Percentiles rank a stretch among this genome's conserved stretches.
Evolutionary conservation across 768 basidiomycete genomes (phyloP).

Genomic region (Floccularia luteovirens): DNA sequence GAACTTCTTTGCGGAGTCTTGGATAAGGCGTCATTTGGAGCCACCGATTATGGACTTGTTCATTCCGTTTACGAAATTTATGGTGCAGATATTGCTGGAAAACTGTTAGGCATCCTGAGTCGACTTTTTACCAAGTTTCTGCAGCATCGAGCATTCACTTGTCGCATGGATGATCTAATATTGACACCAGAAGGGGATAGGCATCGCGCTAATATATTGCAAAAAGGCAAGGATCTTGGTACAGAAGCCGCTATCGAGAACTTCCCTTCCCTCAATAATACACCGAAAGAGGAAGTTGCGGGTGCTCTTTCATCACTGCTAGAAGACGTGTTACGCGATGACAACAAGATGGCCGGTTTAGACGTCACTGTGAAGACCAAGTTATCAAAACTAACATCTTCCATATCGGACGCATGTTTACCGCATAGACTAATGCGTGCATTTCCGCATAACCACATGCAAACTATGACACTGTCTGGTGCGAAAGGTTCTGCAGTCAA

Average conservation of each 20-base stretch:
- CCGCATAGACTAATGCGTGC: constrained; percentile 83
- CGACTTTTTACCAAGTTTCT: constrained; percentile 95
- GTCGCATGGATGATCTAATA: constrained; percentile 96
- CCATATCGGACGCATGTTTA: constrained; percentile 83
- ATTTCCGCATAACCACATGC: constrained; percentile 99
- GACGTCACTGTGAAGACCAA: constrained; percentile 89
- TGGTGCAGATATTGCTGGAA: constrained; percentile 82
- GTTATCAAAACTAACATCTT: constrained; percentile 79
- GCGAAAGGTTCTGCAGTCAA: constrained; percentile 98
- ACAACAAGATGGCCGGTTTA: constrained; percentile 94
- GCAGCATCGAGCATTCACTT: constrained; percentile 95
- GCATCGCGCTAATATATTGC: constrained; percentile 59
- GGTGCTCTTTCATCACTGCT: constrained; percentile 58
- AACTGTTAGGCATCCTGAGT: constrained; percentile 87
- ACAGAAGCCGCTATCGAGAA: constrained; percentile 87
- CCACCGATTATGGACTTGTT: constrained; percentile 91
- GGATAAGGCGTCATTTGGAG: constrained; percentile 97
- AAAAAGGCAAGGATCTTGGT: constrained; percentile 63
- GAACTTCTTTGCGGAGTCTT: constrained; percentile 90
- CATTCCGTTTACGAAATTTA: constrained; percentile 97
- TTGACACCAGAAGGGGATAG: constrained; percentile 78
- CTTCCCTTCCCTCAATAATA: constrained; percentile 64
- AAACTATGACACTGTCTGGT: constrained; percentile 95
- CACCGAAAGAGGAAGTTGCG: constrained; percentile 45
- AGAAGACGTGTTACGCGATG: constrained; percentile 90